phyloP scores from a whole-genome alignment of 1,284 basidiomycete genomes.

The Hemileia vastatrix region DNA sequence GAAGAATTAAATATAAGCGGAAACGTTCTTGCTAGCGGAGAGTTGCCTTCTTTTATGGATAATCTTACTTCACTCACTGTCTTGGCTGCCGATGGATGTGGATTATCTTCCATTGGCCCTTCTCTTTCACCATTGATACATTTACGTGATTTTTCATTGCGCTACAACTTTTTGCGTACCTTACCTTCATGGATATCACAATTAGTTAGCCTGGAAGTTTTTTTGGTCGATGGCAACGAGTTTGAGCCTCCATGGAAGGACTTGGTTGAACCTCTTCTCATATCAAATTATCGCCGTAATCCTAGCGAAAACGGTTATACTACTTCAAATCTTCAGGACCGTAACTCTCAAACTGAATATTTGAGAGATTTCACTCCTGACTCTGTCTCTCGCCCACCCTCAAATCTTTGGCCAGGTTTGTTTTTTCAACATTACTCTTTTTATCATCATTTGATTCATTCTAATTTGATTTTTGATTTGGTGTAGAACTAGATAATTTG shows the following conservation, averaged over 20 bases:
- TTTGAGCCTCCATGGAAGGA: conserved; percentile 85
- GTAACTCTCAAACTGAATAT: too few relatives aligned
- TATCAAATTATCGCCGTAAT: conserved; percentile 1
- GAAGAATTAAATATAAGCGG: conserved; percentile 90
- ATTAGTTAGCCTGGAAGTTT: conserved; percentile 63
- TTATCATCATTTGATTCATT: too few relatives aligned
- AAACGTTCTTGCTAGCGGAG: conserved; percentile 62
- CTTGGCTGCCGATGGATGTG: conserved; percentile 78
- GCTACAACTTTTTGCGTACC: conserved; percentile 76
- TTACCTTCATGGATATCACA: conserved; percentile 88
- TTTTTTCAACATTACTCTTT: too few relatives aligned
- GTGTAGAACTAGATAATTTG: too few relatives aligned
- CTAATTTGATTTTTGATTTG: too few relatives aligned
- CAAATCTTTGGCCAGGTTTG: too few relatives aligned
- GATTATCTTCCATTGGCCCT: conserved; percentile 58
- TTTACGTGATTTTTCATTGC: conserved; percentile 40
- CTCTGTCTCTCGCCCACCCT: too few relatives aligned
- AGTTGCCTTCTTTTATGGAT: conserved; percentile 69
- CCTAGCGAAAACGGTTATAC: too few relatives aligned
- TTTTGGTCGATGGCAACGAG: conserved; percentile 85
- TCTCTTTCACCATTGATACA: conserved; percentile 48
- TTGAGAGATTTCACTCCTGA: too few relatives aligned
- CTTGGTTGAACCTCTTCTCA: conserved; percentile 61
- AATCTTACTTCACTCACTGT: conserved; percentile 68
- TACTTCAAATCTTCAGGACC: too few relatives aligned